Percentiles rank a stretch among this genome's conserved stretches.
These are phyloP conservation scores for Didymella pinodella DNA, from an alignment of 2,329 filamentous ascomycete species.

Conservation along the genomic window DNA sequence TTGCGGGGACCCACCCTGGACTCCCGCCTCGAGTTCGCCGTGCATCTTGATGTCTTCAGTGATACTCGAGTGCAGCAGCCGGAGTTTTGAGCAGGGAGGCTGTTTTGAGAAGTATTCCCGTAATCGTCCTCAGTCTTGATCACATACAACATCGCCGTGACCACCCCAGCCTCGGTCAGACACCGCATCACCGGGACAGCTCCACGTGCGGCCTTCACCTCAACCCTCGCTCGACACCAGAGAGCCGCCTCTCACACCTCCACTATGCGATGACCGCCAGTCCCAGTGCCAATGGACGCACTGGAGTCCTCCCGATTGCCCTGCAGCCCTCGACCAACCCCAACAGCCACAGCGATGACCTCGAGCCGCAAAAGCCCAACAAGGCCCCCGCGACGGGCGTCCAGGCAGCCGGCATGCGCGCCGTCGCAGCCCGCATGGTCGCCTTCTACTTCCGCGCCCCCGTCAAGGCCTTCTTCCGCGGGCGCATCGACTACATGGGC, in stretches of 20 bases:
- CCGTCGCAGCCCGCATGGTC: slow-evolving; percentile 81
- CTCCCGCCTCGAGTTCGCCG: neutral
- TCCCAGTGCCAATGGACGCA: slow-evolving; percentile 47
- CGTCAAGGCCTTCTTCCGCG: slow-evolving; percentile 91
- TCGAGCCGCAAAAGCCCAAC: slow-evolving; percentile 51
- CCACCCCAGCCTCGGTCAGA: too few species aligned
- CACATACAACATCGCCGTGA: too few species aligned
- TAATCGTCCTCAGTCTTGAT: neutral
- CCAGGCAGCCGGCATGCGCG: slow-evolving; percentile 85
- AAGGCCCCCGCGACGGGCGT: slow-evolving; percentile 72
- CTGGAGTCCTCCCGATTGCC: slow-evolving; percentile 41
- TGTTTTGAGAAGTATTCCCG: too few species aligned
- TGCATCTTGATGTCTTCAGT: neutral
- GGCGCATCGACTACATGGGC: slow-evolving; percentile 81
- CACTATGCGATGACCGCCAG: slow-evolving; percentile 49
- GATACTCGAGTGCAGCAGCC: neutral
- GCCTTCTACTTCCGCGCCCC: slow-evolving; percentile 92
- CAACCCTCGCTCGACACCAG: neutral
- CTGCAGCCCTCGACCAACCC: slow-evolving; percentile 22
- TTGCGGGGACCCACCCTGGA: slow-evolving; percentile 10
- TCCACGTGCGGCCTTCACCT: slow-evolving; percentile 21
- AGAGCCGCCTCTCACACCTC: slow-evolving; percentile 26
- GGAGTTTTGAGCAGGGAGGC: too few species aligned
- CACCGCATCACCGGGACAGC: too few species aligned
- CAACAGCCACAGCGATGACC: slow-evolving; percentile 27